Evolutionary conservation across 495 filamentous ascomycete genomes (phyloP).

Genomic region (Cladorrhinum samala): DNA sequence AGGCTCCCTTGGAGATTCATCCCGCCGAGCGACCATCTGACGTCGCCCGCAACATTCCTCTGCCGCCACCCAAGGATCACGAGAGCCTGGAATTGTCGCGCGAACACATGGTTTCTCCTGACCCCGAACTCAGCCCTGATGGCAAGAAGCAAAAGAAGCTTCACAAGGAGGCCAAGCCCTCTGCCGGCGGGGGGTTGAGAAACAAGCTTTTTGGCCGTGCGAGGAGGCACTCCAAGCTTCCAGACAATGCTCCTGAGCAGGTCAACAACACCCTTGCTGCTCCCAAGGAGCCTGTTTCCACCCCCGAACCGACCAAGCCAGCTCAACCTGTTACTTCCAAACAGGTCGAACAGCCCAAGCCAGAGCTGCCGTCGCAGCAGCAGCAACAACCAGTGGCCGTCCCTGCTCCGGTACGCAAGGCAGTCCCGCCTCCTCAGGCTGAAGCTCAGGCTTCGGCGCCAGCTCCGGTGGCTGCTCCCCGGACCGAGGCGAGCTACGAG

Average conservation of each 20-base stretch:
- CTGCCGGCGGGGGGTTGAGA: slow-evolving; percentile 44
- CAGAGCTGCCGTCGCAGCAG: slow-evolving; percentile 19
- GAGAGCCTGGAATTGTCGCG: slow-evolving; percentile 33
- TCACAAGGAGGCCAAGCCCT: slow-evolving; percentile 44
- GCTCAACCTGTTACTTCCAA: slow-evolving; percentile 17
- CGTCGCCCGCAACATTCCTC: slow-evolving; percentile 29
- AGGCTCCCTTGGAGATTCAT: slow-evolving; percentile 30
- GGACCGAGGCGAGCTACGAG: slow-evolving; percentile 39
- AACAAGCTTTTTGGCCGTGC: slow-evolving; percentile 62
- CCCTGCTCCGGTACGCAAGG: slow-evolving; percentile 5
- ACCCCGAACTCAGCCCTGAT: slow-evolving; percentile 38
- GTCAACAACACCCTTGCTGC: slow-evolving; percentile 30
- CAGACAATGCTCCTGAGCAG: slow-evolving; percentile 40
- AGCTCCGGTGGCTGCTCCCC: slow-evolving; percentile 18
- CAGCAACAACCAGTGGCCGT: slow-evolving; percentile 26
- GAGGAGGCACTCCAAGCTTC: slow-evolving; percentile 48
- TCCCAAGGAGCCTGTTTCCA: slow-evolving; percentile 15
- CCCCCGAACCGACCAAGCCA: slow-evolving; percentile 18
- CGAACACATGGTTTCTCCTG: slow-evolving; percentile 40
- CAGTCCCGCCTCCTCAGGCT: slow-evolving; percentile 1
- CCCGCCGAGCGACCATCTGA: slow-evolving; percentile 30
- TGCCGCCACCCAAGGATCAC: slow-evolving; percentile 34
- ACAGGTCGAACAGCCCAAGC: slow-evolving; percentile 20
- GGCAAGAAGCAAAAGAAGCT: slow-evolving; percentile 49
- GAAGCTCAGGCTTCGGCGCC: slow-evolving; percentile 7